Evolutionary conservation across 108 stramenopile genomes (phyloP).

Genomic region (Mediolabrus comicus): DNA sequence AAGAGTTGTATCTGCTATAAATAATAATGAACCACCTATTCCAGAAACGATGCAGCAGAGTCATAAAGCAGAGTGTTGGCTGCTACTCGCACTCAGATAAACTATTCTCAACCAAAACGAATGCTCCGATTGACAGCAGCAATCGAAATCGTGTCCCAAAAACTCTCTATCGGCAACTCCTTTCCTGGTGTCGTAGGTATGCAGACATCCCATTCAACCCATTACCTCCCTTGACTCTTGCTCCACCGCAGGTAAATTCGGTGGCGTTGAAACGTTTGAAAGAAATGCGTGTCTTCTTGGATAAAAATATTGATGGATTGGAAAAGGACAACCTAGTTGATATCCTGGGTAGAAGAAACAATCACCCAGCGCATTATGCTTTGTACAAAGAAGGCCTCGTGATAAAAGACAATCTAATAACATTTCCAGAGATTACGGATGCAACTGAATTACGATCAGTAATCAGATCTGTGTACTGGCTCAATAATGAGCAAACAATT

Average conservation of each 20-base stretch:
- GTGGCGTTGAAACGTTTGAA: conserved; percentile 27
- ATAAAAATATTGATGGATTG: conserved; percentile 15
- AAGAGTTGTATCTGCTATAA: too few species aligned
- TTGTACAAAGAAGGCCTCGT: conserved; percentile 36
- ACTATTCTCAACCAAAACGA: too few species aligned
- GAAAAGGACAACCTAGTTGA: background rate
- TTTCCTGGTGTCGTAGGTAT: conserved; percentile 63
- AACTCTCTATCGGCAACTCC: conserved; percentile 72
- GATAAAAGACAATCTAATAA: conserved; percentile 48
- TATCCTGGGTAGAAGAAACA: background rate
- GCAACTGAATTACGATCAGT: conserved; percentile 49
- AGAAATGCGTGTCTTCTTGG: conserved; percentile 31
- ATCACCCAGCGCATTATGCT: conserved; percentile 45
- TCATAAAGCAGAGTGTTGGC: too few species aligned
- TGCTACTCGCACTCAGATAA: too few species aligned
- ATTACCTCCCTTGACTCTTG: conserved; percentile 65
- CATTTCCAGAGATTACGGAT: conserved; percentile 53
- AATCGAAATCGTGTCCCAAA: conserved; percentile 36
- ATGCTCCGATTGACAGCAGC: background rate
- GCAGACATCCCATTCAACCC: conserved; percentile 57
- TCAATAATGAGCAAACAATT: conserved; percentile 48
- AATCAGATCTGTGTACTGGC: conserved; percentile 62
- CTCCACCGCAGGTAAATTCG: conserved; percentile 54
- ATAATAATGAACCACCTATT: too few species aligned
- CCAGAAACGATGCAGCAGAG: too few species aligned